A percentile compares a stretch with the other conserved stretches of the same genome.
phyloP scores from a whole-genome alignment of 805 yeast species.

The Monosporozyma aquatica region DNA sequence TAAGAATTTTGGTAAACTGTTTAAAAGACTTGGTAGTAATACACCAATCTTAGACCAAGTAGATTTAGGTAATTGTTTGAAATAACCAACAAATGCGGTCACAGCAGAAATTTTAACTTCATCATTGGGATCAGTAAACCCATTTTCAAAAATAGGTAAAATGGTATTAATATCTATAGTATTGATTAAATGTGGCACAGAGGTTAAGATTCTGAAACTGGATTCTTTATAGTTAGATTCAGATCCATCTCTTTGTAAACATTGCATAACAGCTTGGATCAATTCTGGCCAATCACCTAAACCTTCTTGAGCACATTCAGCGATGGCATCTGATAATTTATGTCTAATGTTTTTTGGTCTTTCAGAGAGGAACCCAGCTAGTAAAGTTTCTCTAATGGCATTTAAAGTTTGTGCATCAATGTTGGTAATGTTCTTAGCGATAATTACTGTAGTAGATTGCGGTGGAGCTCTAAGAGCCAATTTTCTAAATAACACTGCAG shows the following conservation, averaged over 20 bases:
- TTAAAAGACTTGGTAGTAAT: constrained; percentile 72
- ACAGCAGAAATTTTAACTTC: constrained; percentile 86
- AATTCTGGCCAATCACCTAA: constrained; percentile 66
- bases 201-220: constrained; percentile 78
- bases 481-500: constrained; percentile 86
- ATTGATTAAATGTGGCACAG: constrained; percentile 72
- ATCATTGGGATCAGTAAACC: constrained; percentile 72
- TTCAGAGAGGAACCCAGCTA: constrained; percentile 63
- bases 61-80: constrained; percentile 68
- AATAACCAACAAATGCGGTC: constrained; percentile 84
- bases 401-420: constrained; percentile 47
- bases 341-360: constrained; percentile 77
- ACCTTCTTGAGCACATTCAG: constrained; percentile 77
- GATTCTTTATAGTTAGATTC: constrained; percentile 63
- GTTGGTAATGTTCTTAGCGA: constrained; percentile 71
- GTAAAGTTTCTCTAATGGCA: constrained; percentile 55
- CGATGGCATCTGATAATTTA: constrained; percentile 86
- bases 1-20: constrained; percentile 78
- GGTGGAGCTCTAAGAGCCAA: constrained; percentile 75
- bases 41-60: constrained; percentile 72
- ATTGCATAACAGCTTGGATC: constrained; percentile 63
- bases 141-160: constrained; percentile 64
- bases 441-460: constrained; percentile 43
- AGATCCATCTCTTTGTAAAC: constrained; percentile 46
- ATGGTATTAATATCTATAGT: constrained; percentile 45